Evolutionary conservation across 257 asterid species (phyloP).

Genomic region (Echium plantagineum): DNA sequence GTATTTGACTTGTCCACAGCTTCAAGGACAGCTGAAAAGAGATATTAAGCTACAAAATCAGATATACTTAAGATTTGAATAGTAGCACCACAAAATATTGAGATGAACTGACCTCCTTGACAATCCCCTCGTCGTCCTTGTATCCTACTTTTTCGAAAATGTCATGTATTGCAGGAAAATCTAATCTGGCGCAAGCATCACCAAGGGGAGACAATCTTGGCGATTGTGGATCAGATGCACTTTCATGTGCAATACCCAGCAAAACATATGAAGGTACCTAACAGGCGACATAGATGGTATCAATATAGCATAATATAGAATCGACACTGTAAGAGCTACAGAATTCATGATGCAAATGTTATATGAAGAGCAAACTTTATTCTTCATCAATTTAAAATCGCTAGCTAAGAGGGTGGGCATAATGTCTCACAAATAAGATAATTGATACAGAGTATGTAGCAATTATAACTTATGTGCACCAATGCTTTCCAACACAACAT

Average conservation of each 20-base stretch:
- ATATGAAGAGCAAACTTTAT: background rate
- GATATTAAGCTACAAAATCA: background rate
- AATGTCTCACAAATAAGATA: background rate
- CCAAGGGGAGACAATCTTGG: constrained; percentile 33
- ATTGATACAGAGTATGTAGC: background rate
- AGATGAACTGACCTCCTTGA: constrained; percentile 28
- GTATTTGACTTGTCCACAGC: constrained; percentile 36
- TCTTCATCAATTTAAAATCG: background rate
- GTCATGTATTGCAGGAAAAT: constrained; percentile 34
- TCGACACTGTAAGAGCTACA: too few species aligned
- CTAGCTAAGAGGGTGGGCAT: background rate
- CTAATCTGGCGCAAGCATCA: constrained; percentile 35
- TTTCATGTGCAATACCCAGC: constrained; percentile 28
- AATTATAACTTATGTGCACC: background rate
- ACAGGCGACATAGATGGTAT: background rate
- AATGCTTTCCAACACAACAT: constrained; percentile 1
- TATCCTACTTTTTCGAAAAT: constrained; percentile 36
- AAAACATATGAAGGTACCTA: constrained; percentile 36
- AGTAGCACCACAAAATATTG: too few species aligned
- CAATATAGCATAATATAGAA: background rate
- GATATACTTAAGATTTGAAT: background rate
- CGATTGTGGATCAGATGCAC: constrained; percentile 11
- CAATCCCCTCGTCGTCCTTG: constrained; percentile 33
- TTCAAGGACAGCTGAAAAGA: constrained; percentile 39
- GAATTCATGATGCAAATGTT: too few species aligned